Evolutionary conservation across 805 yeast species (phyloP).

Genomic region (Candida maris): DNA sequence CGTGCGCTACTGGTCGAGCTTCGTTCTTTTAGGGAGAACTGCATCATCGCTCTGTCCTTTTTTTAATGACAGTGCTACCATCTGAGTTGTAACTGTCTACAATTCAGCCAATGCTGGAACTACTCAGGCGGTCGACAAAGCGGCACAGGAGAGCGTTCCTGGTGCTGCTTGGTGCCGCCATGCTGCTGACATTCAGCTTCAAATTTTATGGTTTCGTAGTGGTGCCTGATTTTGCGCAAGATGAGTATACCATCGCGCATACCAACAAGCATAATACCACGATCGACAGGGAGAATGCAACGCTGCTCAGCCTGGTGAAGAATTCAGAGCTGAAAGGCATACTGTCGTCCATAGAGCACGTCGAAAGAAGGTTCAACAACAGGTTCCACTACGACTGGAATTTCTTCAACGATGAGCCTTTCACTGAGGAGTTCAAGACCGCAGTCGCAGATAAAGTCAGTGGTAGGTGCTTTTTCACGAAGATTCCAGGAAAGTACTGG

Average conservation of each 20-base stretch:
- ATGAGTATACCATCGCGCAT: conserved; percentile 1
- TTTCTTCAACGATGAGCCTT: conserved; percentile 46
- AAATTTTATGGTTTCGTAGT: neutral
- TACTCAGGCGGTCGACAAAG: neutral
- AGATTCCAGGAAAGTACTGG: conserved; percentile 46
- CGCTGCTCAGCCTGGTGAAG: conserved; percentile 48
- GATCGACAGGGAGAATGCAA: conserved; percentile 50
- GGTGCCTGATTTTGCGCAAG: neutral
- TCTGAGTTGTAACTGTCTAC: no score
- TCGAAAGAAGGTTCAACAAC: conserved; percentile 38
- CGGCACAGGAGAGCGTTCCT: neutral
- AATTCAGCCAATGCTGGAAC: neutral
- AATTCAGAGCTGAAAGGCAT: conserved; percentile 37
- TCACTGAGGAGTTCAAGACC: conserved; percentile 36
- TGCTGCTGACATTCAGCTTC: neutral
- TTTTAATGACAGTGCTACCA: no score
- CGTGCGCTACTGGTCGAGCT: no score
- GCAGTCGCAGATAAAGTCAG: conserved; percentile 33
- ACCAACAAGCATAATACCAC: neutral
- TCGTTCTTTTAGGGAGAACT: no score
- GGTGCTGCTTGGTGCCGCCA: neutral
- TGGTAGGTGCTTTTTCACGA: conserved; percentile 40
- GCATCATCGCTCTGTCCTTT: no score
- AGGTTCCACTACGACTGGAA: conserved; percentile 40
- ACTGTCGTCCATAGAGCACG: conserved; percentile 33